Base-by-base conservation (phyloP, 1,284 basidiomycete genomes). In the Meripilus lineatus region DNA sequence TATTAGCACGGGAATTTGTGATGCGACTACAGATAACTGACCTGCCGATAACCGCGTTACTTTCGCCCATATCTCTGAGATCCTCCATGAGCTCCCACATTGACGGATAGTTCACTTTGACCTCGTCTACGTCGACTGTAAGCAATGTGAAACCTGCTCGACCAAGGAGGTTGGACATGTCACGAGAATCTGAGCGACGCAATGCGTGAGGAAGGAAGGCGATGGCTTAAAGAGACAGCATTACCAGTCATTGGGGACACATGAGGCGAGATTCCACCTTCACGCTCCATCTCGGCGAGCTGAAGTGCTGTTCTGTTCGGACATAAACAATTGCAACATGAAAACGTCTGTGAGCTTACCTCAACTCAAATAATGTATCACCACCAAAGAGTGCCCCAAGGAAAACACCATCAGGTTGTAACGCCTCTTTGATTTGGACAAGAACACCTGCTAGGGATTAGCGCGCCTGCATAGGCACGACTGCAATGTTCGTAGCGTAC, bases 41-140 rank as follows among this genome's bases (percentile, higher is more conserved):
- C 81, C 91, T 74, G 52, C 85, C 89, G 41, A 94, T 69, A 26
- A 96, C 81, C 4, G 94, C 92, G 60, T 97, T 99, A 44, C 80
- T 84, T 65, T 99, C 96, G 36, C 96, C 96, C 96, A 99, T 99
- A 61, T 92, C 85, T 39, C 82, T 76, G 36, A 99, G 66, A 62
- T 99, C 96, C 39, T 93, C 82, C 62, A 99, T 77, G 14, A 99
- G 76, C 63, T 99, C 96, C 84, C 89, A 98, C 76, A 98, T 95
- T 43, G 84, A 89, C 0, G 96, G 96, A 58, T 98, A 99, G 7
- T 79, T 79, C 28, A 98, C 83, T 47, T 81, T 81, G 20, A 99
- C 74, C 67, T 99, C 96, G 60, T 99, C 96, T 34, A 89, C 82
- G 58, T 99, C 96, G 23, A 99, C 90, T 0, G 96, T 98, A 5